Conservation (phyloP, 257 asterid species). For the Solanum microdontum region DNA sequence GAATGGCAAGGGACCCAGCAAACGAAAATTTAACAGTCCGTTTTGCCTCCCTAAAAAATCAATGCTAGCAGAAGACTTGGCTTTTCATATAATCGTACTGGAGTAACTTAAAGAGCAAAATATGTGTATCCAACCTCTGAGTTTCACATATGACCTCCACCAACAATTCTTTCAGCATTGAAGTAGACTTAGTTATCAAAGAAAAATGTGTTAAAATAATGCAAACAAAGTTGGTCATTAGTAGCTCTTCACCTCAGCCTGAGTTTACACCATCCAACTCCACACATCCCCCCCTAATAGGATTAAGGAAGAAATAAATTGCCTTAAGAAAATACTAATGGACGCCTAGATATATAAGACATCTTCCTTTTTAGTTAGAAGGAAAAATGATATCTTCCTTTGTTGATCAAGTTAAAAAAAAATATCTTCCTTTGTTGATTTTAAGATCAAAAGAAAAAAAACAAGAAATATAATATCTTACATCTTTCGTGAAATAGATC, state of each 20-base stretch:
- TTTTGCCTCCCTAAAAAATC: not conserved
- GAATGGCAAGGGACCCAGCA: not conserved
- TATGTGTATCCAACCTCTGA: not conserved
- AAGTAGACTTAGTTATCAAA: not conserved
- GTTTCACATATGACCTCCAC: not conserved
- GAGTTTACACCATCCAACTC: not conserved
- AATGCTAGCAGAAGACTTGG: not conserved
- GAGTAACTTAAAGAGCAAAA: not conserved
- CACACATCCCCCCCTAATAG: not conserved
- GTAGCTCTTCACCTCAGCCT: not conserved
- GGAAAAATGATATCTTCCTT: not conserved
- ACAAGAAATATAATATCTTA: constrained; percentile 21
- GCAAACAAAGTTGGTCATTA: not conserved
- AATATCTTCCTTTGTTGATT: not conserved
- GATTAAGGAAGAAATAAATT: not conserved
- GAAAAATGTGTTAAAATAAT: not conserved
- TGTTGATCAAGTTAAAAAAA: not conserved
- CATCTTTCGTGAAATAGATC: constrained; percentile 46
- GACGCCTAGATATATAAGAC: not conserved
- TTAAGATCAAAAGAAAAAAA: not conserved
- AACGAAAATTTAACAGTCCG: not conserved
- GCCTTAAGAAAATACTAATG: not conserved
- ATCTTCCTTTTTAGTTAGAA: not conserved
- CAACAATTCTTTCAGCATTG: not conserved
- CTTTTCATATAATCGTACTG: not conserved